Base-by-base conservation (phyloP, 2,329 filamentous ascomycete species). In the Penicillium janthinellum region DNA sequence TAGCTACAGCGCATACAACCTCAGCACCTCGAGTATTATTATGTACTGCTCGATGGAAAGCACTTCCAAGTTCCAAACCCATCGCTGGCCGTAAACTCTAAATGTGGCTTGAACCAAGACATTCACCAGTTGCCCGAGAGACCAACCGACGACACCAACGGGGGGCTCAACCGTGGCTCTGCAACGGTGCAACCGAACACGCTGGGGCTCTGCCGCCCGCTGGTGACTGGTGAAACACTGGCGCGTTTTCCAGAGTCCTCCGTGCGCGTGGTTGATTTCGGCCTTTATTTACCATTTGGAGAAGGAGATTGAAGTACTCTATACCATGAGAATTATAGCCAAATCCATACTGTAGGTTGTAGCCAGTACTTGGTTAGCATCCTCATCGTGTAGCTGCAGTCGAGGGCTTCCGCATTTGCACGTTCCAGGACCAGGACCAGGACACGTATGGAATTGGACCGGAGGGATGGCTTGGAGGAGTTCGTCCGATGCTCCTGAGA, bases 191-290 rank as follows among this genome's bases (percentile, higher is more conserved):
- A 14, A 20, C 0, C 22, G 15, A 28, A 31, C 44, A 31, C 28
- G 54, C 58, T 57, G 62, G 59, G 59, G 49, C 59, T 59, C 39
- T 56, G 12, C 54, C 49, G 52, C 20, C 41, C 38, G 48, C 17
- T 59, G 50, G 54, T 69, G 67, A 48, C 17, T 59, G 50, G 54
- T 69, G 67, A 69, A 69, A 69, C 67, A 68, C 67, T 61, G 67
- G 67, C 67, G 66, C 56, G 61, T 67, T 69, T 69, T 62, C 64
- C 10, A 17, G 17, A 25, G 37, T 54, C 49, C 52, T 59, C 63
- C 47, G 58, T 63, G 56, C 60, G 60, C 56, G 52, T 58, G 41
- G 45, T 59, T 56, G 54, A 57, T 63, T 64, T 60, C 22, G 51
- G 14, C 14, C 25, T n/a, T 52, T 52, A 25, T 41, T 38, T 38